Percentiles rank a stretch among this genome's conserved stretches.
Evolutionary conservation across 768 basidiomycete genomes (phyloP).

Genomic region (Gloeopeniophorella convolvens): DNA sequence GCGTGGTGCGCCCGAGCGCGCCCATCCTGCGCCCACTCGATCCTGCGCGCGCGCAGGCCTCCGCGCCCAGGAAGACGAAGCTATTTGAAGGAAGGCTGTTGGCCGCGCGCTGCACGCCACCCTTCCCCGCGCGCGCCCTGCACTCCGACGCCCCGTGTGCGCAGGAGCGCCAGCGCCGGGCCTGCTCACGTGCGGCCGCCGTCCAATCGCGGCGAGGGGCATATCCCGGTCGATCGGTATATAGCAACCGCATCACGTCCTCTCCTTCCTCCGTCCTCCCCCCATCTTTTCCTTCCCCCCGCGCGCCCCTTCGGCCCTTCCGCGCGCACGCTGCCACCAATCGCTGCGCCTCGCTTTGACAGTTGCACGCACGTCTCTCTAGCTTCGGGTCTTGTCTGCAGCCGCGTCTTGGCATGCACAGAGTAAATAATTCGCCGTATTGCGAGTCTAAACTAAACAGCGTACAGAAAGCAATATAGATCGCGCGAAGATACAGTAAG

Average conservation of each 20-base stretch:
- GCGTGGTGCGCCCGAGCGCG: conserved; percentile 13
- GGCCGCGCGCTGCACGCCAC: too few species aligned
- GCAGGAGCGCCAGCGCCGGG: conserved; percentile 9
- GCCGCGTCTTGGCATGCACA: background rate
- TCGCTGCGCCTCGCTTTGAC: too few species aligned
- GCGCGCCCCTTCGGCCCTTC: background rate
- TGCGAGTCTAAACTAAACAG: conserved; percentile 17
- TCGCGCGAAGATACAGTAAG: conserved; percentile 13
- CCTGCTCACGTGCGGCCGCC: conserved; percentile 1
- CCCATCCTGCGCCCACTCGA: conserved; percentile 9
- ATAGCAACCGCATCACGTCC: conserved; percentile 20
- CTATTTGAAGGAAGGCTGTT: too few species aligned
- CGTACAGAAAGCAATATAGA: conserved; percentile 17
- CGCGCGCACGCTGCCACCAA: background rate
- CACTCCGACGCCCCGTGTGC: background rate
- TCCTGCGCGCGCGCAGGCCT: background rate
- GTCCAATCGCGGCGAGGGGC: conserved; percentile 3
- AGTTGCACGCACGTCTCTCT: background rate
- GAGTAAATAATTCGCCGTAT: conserved; percentile 12
- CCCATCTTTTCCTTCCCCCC: background rate
- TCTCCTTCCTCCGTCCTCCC: conserved; percentile 5
- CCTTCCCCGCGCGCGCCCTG: background rate
- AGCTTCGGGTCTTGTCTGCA: background rate
- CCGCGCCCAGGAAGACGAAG: background rate
- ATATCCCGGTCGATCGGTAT: conserved; percentile 21